These are phyloP conservation scores for Iberis amara DNA, from an alignment of 441 rosid species.

Conservation along the genomic window DNA sequence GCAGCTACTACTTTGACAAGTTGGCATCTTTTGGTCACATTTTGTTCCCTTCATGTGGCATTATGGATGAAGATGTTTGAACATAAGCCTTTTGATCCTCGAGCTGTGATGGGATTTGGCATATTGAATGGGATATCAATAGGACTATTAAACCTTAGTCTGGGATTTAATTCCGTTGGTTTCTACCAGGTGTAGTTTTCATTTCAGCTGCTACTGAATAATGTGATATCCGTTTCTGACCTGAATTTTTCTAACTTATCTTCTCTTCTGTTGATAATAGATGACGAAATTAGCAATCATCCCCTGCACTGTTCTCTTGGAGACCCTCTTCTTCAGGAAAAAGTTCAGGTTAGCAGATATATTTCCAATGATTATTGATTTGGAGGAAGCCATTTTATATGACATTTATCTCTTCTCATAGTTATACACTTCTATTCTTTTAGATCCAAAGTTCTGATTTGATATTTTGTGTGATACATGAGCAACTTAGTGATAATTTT, in stretches of 20 bases:
- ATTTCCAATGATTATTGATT: constrained; percentile 4
- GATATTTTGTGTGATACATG: background rate
- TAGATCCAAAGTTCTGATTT: too few relatives aligned
- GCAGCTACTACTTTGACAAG: constrained; percentile 90
- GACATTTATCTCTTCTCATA: constrained; percentile 2
- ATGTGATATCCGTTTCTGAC: background rate
- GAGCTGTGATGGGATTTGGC: constrained; percentile 95
- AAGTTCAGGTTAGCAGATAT: constrained; percentile 55
- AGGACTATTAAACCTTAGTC: constrained; percentile 81
- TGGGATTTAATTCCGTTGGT: constrained; percentile 93
- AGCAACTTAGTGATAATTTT: background rate
- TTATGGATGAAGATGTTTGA: constrained; percentile 79
- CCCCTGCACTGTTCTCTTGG: constrained; percentile 81
- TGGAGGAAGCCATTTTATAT: constrained; percentile 20
- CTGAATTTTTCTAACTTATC: background rate
- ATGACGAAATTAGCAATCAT: constrained; percentile 89
- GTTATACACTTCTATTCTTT: background rate
- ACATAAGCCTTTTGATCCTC: constrained; percentile 87
- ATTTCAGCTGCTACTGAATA: background rate
- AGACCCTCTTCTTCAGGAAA: constrained; percentile 81
- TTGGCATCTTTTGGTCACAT: constrained; percentile 90
- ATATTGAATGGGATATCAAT: constrained; percentile 80
- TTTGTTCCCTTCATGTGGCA: constrained; percentile 88
- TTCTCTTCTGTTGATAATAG: constrained; percentile 34
- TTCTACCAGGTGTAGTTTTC: constrained; percentile 67